phyloP scores from a whole-genome alignment of 2,329 filamentous ascomycete genomes.

The Ophiostoma australiae region DNA sequence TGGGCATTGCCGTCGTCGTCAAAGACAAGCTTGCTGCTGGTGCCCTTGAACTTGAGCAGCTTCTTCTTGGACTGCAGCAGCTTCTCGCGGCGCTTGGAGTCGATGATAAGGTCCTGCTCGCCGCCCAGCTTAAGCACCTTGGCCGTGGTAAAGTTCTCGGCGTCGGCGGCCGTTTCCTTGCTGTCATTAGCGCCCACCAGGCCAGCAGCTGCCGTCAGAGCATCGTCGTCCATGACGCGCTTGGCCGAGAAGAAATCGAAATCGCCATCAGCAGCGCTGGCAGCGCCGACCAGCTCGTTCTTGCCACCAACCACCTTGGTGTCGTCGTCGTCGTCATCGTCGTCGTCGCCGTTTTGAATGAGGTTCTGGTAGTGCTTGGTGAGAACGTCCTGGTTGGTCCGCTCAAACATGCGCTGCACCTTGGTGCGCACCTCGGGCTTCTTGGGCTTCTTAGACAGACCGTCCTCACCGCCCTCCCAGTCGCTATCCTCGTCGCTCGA shows the following conservation, averaged over 20 bases:
- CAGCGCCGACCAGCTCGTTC: conserved; percentile 12
- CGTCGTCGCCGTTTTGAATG: conserved; percentile 59
- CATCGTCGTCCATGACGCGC: conserved; percentile 70
- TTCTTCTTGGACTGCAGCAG: conserved; percentile 94
- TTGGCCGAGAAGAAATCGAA: conserved; percentile 81
- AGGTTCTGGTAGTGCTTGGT: conserved; percentile 92
- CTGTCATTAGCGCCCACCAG: conserved; percentile 31
- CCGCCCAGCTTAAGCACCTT: conserved; percentile 64
- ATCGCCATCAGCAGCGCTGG: conserved; percentile 34
- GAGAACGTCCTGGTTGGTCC: conserved; percentile 90
- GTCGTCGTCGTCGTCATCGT: conserved; percentile 47
- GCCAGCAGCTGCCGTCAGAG: conserved; percentile 51
- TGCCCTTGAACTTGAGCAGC: conserved; percentile 82
- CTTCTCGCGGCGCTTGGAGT: conserved; percentile 93
- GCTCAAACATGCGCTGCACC: conserved; percentile 96
- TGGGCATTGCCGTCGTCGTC: conserved; percentile 87
- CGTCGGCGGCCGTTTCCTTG: conserved; percentile 32
- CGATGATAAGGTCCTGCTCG: conserved; percentile 67
- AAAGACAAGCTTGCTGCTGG: conserved; percentile 78
- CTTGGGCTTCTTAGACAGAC: conserved; percentile 45
- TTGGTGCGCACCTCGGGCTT: conserved; percentile 80
- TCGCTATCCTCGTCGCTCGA: conserved; percentile 58
- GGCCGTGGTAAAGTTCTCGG: conserved; percentile 38
- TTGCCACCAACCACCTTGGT: conserved; percentile 13
- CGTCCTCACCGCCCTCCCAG: conserved; percentile 40